Evolutionary conservation across 129 eudicot genomes (phyloP).

Genomic region (Ambrosia trifida): DNA sequence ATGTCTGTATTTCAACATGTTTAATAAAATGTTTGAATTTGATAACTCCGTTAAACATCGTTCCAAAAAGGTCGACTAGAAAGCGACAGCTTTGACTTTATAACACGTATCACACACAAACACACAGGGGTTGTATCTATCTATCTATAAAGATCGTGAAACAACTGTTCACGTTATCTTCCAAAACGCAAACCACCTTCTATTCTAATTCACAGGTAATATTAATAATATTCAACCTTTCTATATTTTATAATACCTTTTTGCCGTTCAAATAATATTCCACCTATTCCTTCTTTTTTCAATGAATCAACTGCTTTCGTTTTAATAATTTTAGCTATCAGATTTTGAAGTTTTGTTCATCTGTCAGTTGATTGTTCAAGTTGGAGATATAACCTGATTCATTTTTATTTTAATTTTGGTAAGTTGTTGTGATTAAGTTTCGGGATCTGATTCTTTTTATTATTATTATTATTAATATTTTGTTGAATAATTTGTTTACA

Average conservation of each 20-base stretch:
- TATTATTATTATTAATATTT: neutral
- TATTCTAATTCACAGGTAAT: neutral
- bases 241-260: no score
- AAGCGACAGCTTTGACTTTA: constrained; percentile 5
- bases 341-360: constrained; percentile 19
- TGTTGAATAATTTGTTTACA: neutral
- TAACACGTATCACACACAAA: no score
- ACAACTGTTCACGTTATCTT: neutral
- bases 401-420: no score
- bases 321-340: neutral
- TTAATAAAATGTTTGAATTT: no score
- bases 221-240: no score
- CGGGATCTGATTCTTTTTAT: neutral
- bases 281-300: neutral
- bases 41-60: neutral
- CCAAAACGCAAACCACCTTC: neutral
- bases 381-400: no score
- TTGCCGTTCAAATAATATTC: neutral
- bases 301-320: neutral
- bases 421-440: neutral
- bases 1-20: no score
- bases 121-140: no score
- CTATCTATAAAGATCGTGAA: neutral
- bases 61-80: neutral
- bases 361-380: neutral